Evolutionary conservation across 805 yeast species (phyloP), one percentile per base, ranked within the genome.

Genomic region (Wickerhamomyces queroliae): DNA sequence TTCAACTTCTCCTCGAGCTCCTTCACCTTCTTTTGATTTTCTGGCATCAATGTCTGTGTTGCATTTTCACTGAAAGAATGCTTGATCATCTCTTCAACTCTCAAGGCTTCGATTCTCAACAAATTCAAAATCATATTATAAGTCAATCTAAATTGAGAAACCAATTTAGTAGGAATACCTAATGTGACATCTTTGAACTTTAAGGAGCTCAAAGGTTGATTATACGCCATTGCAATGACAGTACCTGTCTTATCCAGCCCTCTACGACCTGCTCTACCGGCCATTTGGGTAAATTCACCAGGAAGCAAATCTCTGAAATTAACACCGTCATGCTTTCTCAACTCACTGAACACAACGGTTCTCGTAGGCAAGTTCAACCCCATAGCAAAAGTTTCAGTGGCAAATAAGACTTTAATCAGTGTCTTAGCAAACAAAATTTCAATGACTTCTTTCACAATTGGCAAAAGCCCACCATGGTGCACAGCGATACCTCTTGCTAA

Each of bases 381-480:
- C 98, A 93, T 93, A 7, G 99, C 98, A 70, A 93, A 91, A 0
- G 99, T 93, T 61, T 93, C 99, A 0, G 99, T 93, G 0, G 99
- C 98, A 66, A 93, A 93, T 38, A 93, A 66, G 1, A 91, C 93
- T 59, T 89, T 90, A 33, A 93, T 85, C 37, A 91, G 69, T 0
- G 95, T 81, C 50, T 78, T 82, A 0, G 97, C 80, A 64, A 93
- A 93, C 35, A 93, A 63, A 40, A 93, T 90, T 62, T 93, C 99
- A 47, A 90, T 90, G 34, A 88, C 78, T 56, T 90, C 98, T 54
- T 90, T 90, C 21, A 90, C 95, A 29, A 90, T 90, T 0, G 98
- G 98, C 41, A 90, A 63, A 43, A 90, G 63, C 1, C 98, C 98
- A 56, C 96, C 95, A 61, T 90, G 97, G 58, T 90, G 98, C 2